A percentile compares a stretch with the other conserved stretches of the same genome.
Evolutionary conservation across 805 yeast genomes (phyloP).

Genomic region (Lipomyces starkeyi): DNA sequence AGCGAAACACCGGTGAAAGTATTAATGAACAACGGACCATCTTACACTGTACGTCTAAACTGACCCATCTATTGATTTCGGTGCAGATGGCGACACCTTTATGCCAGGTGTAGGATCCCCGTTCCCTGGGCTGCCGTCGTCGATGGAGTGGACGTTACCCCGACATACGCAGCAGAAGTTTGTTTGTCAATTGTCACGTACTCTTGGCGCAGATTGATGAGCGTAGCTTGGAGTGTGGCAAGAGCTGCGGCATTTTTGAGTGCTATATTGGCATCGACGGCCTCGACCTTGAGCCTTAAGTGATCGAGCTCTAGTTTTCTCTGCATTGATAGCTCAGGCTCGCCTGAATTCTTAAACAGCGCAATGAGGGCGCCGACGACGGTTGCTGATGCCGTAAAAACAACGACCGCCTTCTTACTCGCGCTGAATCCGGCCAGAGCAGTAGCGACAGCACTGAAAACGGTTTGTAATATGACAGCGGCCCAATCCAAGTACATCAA

Average conservation of each 20-base stretch:
- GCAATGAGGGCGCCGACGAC: constrained; percentile 6
- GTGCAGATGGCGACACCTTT: no score
- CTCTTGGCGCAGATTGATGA: not conserved
- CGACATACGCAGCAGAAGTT: not conserved
- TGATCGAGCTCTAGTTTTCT: constrained; percentile 6
- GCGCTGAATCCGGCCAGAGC: not conserved
- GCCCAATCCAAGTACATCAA: not conserved
- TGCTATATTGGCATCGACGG: not conserved
- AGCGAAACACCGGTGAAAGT: no score
- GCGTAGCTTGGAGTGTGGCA: not conserved
- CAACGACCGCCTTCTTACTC: not conserved
- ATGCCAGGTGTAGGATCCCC: no score
- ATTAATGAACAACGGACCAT: no score
- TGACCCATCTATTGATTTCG: no score
- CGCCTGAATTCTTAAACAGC: not conserved
- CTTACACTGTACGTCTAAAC: no score
- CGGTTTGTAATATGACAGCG: not conserved
- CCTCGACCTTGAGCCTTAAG: constrained; percentile 7
- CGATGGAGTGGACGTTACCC: not conserved
- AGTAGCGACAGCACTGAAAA: constrained; percentile 7
- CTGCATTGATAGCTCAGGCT: constrained; percentile 1
- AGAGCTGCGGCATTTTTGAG: not conserved
- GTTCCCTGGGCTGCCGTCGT: not conserved
- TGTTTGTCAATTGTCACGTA: not conserved
- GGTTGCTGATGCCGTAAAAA: not conserved